Evolutionary conservation across 352 stramenopile species (phyloP).

Genomic region (Globisporangium emineosum): DNA sequence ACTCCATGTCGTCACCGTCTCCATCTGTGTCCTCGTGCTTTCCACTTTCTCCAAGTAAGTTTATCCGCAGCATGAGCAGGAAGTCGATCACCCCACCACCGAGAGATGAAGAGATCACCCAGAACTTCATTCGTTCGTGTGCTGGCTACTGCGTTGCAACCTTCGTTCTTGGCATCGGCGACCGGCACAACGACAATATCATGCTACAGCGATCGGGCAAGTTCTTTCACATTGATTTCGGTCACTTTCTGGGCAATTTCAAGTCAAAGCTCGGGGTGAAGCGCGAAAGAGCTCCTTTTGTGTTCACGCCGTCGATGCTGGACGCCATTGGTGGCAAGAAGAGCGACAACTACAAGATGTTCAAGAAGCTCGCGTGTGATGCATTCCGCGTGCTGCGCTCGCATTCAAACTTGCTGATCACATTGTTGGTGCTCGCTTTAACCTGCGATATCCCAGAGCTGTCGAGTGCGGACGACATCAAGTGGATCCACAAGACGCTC

Average conservation of each 20-base stretch:
- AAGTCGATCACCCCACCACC: constrained; percentile 10
- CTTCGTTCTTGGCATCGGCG: constrained; percentile 92
- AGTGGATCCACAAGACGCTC: constrained; percentile 77
- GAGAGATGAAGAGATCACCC: constrained; percentile 52
- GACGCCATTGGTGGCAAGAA: constrained; percentile 81
- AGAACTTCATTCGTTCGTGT: constrained; percentile 88
- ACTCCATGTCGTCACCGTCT: constrained; percentile 5
- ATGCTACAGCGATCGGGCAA: constrained; percentile 93
- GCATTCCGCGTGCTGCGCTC: constrained; percentile 71
- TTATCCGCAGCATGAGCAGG: constrained; percentile 29
- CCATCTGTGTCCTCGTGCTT: constrained; percentile 49
- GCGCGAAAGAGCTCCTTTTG: constrained; percentile 87
- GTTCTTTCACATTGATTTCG: constrained; percentile 97
- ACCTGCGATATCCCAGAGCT: constrained; percentile 84
- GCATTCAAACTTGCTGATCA: constrained; percentile 82
- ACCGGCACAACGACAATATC: constrained; percentile 95
- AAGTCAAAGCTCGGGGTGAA: constrained; percentile 92
- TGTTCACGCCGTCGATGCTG: constrained; percentile 91
- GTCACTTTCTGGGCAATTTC: constrained; percentile 95
- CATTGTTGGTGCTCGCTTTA: constrained; percentile 73
- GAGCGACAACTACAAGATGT: constrained; percentile 69
- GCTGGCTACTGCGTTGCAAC: constrained; percentile 93
- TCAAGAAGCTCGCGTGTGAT: constrained; percentile 59
- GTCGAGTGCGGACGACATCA: constrained; percentile 57
- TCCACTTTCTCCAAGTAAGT: constrained; percentile 42